A percentile compares a stretch with the other conserved stretches of the same genome.
These are phyloP conservation scores for Colletotrichum higginsianum DNA, from an alignment of 2,329 filamentous ascomycete genomes.

Conservation along the genomic window DNA sequence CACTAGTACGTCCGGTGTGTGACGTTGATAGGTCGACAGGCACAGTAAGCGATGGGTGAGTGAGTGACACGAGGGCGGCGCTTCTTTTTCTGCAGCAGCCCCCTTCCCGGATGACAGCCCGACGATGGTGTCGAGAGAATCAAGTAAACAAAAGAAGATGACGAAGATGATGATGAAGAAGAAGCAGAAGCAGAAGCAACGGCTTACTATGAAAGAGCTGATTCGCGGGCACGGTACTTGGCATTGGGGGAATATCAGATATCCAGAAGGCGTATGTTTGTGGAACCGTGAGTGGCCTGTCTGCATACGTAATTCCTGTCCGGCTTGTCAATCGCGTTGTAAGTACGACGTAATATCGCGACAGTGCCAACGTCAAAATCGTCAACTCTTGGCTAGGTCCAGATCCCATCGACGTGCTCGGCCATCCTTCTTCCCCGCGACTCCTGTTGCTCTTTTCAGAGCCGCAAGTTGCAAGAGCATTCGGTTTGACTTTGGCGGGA, in stretches of 20 bases:
- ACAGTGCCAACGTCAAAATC: background rate
- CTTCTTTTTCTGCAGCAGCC: background rate
- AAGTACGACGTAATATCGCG: background rate
- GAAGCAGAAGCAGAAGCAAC: background rate
- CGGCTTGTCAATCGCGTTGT: background rate
- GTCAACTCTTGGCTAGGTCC: background rate
- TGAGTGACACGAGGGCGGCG: background rate
- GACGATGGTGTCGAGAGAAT: background rate
- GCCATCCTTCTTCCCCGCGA: background rate
- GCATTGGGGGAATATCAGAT: background rate
- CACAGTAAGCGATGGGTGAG: background rate
- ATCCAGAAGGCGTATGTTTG: background rate
- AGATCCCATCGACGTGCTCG: background rate
- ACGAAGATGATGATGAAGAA: too few species aligned
- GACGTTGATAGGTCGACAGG: constrained; percentile 21
- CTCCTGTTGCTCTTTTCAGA: background rate
- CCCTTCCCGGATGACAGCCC: background rate
- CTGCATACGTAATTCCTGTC: background rate
- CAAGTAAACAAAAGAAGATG: too few species aligned
- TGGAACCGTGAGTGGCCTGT: background rate
- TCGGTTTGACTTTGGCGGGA: background rate
- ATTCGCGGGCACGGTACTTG: background rate
- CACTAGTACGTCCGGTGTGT: background rate
- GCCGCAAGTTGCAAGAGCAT: background rate
- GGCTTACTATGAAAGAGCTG: background rate